Evolutionary conservation across 768 basidiomycete genomes (phyloP).

Genomic region (Panus rudis): DNA sequence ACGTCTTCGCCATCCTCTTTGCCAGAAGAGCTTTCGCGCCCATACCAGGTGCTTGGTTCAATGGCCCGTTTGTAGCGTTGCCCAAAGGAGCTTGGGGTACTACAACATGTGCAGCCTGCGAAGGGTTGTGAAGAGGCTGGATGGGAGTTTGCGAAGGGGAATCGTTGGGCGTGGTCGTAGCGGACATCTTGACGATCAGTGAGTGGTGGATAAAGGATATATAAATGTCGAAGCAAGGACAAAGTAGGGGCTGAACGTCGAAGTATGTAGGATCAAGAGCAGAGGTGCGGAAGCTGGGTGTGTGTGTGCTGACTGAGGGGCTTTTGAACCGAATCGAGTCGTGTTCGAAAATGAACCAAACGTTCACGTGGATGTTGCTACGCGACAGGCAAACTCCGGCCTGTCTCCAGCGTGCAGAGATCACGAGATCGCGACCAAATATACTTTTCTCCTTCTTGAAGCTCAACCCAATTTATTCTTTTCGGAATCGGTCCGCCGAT

Average conservation of each 20-base stretch:
- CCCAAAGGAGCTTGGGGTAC: conserved; percentile 78
- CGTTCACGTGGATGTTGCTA: conserved; percentile 12
- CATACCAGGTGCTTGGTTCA: conserved; percentile 58
- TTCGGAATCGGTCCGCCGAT: too few species aligned
- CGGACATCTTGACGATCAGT: conserved; percentile 38
- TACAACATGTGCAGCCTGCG: conserved; percentile 69
- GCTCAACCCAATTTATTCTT: too few species aligned
- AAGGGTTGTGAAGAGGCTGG: conserved; percentile 82
- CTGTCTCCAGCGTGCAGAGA: too few species aligned
- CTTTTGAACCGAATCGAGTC: conserved; percentile 6
- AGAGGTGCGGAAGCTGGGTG: not conserved
- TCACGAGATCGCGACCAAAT: too few species aligned
- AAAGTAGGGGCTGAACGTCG: not conserved
- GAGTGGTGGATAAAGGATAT: not conserved
- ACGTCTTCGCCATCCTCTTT: conserved; percentile 90
- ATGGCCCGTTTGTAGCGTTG: conserved; percentile 47
- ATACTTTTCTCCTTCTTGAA: too few species aligned
- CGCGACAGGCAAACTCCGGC: conserved; percentile 1
- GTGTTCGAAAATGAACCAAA: conserved; percentile 15
- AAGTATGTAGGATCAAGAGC: not conserved
- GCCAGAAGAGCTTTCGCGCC: conserved; percentile 89
- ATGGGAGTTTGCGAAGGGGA: conserved; percentile 55
- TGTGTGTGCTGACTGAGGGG: conserved; percentile 5
- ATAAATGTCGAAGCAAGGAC: not conserved
- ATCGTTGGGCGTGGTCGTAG: conserved; percentile 52